Evolutionary conservation across 2,329 filamentous ascomycete species (phyloP), one percentile per base, ranked within the genome.

Genomic region (Teratosphaeria gauchensis): DNA sequence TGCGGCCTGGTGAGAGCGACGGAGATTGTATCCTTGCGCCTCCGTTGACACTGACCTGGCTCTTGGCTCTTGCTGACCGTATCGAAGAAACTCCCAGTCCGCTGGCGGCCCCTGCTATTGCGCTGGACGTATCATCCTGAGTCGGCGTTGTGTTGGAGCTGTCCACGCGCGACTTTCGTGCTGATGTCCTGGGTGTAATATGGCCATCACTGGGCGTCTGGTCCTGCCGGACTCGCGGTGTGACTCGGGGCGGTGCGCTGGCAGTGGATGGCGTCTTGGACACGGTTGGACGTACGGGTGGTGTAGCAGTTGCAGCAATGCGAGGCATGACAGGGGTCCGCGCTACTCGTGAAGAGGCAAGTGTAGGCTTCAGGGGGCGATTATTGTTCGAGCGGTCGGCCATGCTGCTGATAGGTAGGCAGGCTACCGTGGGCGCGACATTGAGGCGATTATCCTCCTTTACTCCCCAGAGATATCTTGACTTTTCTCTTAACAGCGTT

Each of bases 141-240:
- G 48, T 30, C 31, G 62, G 62, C 28, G 59, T 58, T 12, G 68
- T 66, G 12, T 90, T 90, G 33, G 81, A 75, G 71, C 87, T 90
- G 70, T 89, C 85, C 59, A 85, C 82, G 64, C 90, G 85, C 65
- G 78, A 85, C 71, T 84, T 89, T 62, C 91, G 82, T 54, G 84
- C 79, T 8, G 87, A 87, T 8, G 90, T 90, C 64, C 91, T 84
- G 55, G 90, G 89, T 3, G 91, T 95, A 69, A 91, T 77, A 71
- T 89, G 91, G 71, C 76, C 81, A 72, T 73, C 84, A 32, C 79
- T 76, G 8, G 84, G 78, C 52, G 81, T 80, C 52, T 79, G 60
- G 11, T 62, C 62, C 46, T 64, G 64, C 54, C 64, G 62, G 28
- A 63, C 53, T 51, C 66, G 57, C 16, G 68, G 64, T 33, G 67